Percentiles rank a stretch among this genome's conserved stretches.
Evolutionary conservation across 441 rosid species (phyloP).

Genomic region (Theobroma grandiflorum): DNA sequence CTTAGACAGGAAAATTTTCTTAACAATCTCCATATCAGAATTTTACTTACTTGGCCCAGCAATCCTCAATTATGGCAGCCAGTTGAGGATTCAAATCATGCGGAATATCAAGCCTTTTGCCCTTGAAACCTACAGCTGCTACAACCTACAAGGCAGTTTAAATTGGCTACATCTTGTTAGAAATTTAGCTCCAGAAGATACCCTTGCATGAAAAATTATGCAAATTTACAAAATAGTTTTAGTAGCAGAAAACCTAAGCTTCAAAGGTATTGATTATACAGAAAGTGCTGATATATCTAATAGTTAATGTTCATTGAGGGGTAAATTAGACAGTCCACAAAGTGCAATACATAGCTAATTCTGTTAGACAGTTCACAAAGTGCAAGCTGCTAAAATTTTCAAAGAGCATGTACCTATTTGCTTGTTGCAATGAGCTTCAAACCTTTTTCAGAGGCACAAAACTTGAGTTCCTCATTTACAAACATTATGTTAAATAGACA

Average conservation of each 20-base stretch:
- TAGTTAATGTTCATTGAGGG: background rate
- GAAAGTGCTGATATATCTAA: background rate
- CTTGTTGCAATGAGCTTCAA: background rate
- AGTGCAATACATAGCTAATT: background rate
- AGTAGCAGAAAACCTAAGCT: background rate
- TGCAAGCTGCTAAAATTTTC: slow-evolving; percentile 13
- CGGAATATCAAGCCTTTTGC: slow-evolving; percentile 93
- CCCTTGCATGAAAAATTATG: slow-evolving; percentile 1
- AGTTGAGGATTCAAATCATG: slow-evolving; percentile 78
- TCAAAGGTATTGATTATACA: background rate
- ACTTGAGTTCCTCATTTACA: background rate
- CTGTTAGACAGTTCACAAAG: background rate
- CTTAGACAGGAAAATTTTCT: slow-evolving; percentile 2
- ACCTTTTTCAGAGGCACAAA: background rate
- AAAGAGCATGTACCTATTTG: background rate
- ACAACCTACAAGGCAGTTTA: slow-evolving; percentile 66
- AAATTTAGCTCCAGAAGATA: slow-evolving; percentile 11
- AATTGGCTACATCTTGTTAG: background rate
- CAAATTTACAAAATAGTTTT: background rate
- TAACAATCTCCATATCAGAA: background rate
- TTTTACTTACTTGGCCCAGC: slow-evolving; percentile 85
- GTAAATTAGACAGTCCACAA: background rate
- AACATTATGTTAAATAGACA: background rate
- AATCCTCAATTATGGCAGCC: slow-evolving; percentile 85
- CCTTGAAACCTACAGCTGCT: slow-evolving; percentile 95